Percentiles rank a stretch among this genome's conserved stretches.
phyloP scores from a whole-genome alignment of 345 rosid species.

The Lagerstroemia speciosa region DNA sequence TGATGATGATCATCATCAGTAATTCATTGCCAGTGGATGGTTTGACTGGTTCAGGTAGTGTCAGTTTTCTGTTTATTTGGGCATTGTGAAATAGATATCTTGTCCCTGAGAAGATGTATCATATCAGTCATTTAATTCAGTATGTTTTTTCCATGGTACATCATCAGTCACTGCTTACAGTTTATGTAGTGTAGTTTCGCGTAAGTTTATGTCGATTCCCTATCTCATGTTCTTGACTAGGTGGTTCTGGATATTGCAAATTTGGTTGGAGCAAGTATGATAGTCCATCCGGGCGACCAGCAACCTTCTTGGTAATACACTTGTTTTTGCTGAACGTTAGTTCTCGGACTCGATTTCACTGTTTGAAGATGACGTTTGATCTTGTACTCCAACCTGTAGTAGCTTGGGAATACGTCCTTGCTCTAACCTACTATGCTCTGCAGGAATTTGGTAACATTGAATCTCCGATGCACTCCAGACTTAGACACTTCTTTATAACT shows the following conservation, averaged over 20 bases:
- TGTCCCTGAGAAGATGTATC: not conserved
- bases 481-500: slow-evolving; percentile 61
- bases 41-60: too few relatives aligned
- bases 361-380: not conserved
- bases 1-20: not conserved
- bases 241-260: slow-evolving; percentile 94
- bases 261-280: slow-evolving; percentile 81
- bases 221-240: slow-evolving; percentile 22
- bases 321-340: slow-evolving; percentile 5
- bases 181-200: too few relatives aligned
- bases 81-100: not conserved
- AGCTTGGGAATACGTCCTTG: too few relatives aligned
- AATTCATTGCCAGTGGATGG: too few relatives aligned
- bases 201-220: not conserved
- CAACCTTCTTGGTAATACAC: slow-evolving; percentile 66
- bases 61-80: not conserved
- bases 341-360: not conserved
- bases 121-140: not conserved
- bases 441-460: slow-evolving; percentile 95
- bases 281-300: slow-evolving; percentile 63
- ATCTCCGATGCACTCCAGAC: slow-evolving; percentile 71
- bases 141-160: not conserved
- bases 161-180: too few relatives aligned
- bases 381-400: not conserved
- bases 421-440: slow-evolving; percentile 8